Base-by-base conservation (phyloP, 108 stramenopile genomes). In the Cyclotella cryptica region DNA sequence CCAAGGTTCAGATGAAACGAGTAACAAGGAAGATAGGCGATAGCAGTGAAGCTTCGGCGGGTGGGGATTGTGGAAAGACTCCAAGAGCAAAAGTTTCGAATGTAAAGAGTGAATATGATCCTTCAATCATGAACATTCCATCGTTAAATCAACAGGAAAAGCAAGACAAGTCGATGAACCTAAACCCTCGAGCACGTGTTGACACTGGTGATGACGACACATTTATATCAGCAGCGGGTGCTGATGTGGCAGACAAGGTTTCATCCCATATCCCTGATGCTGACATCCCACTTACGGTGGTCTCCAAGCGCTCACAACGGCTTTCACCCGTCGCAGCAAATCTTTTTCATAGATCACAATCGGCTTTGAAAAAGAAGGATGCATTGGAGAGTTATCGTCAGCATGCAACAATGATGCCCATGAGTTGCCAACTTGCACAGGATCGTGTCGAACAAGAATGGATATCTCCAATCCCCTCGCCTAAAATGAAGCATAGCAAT, bases 301-400 rank as follows among this genome's bases (percentile, higher is more conserved):
- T 57, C 12, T 57, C 55, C 24, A 8, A 57, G 24, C 55, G 21
- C 24, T 22, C 55, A 3, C 8, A 57, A 24, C n/a, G n/a, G 19
- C 22, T 24, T 4, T 75, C 67, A 28, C 68, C 72, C 26, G 21
- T 65, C 26, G 53, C 71, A 18, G 39, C 24, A 24, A 59, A 62
- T 5, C 22, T 18, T 53, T 64, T 55, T 3, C 8, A 17, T 39
- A 4, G 39, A 62, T 40, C 61, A 62, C 61, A 30, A 9, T 12
- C 19, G 19, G 70, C 47, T 10, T 24, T 60, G 10, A 82, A 82
- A 60, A 79, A 65, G 58, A 75, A 69, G 60, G 85, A 88, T 71
- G 67, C 74, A n/a, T 55, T 84, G 11, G 72, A 83, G 45, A 84
- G 59, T 49, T 81, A 87, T 61, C 75, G 84, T 40, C 44, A 10